Evolutionary conservation across 75 land plant species (phyloP), one percentile per base, ranked within the genome.

Genomic region (Cryptomeria japonica): DNA sequence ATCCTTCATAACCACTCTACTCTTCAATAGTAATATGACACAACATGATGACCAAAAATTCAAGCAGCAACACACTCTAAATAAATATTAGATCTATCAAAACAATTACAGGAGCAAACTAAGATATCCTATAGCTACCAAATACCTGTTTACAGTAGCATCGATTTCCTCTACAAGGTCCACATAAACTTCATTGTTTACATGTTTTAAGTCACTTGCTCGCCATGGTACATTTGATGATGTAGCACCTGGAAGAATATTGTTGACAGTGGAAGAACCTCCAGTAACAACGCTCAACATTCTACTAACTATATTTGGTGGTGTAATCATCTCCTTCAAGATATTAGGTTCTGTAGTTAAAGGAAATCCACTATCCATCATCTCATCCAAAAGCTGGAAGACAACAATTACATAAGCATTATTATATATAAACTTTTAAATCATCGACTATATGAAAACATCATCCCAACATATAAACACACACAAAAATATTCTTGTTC

Each of bases 291-390:
- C 99, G 92, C 97, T 97, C 84, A 98, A 84, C 70, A 98, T 91
- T 88, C 96, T 95, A 92, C 95, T 98, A 46, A 97, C 96, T 87
- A 98, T 86, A 85, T 92, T 95, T 91, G 99, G 95, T 79, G 99
- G 99, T 34, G 96, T 92, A 82, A 98, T 97, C 95, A 98, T 97
- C 78, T 97, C 99, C 88, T 95, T 95, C 87, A 98, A 91, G 83
- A 97, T 91, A 88, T 92, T 98, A 44, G 94, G 94, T 91, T 98
- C 99, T 76, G 99, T 98, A 73, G 99, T 98, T 42, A 97, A 93
- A 77, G 99, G 99, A 87, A 96, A 96, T 77, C 99, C 99, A 92
- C 91, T 96, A 91, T 98, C 99, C 93, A 97, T 98, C 99, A 98
- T 98, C 93, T 98, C 99, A 92, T 98, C 99, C 88, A 98, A 92